These are phyloP conservation scores for Leishmania amazonensis DNA, from an alignment of 208 protist genomes.

Conservation along the genomic window DNA sequence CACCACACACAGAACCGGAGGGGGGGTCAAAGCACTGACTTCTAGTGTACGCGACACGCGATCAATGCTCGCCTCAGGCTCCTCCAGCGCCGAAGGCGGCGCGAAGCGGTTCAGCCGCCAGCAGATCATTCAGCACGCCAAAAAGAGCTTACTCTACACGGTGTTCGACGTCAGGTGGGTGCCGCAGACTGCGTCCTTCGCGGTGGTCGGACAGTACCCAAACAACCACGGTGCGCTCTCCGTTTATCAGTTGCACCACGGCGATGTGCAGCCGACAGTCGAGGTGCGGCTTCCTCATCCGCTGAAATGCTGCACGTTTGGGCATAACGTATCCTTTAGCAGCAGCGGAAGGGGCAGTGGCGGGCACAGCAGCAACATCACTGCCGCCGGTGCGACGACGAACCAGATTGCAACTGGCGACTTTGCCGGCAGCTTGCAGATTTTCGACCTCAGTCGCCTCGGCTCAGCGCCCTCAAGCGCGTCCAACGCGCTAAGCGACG, in stretches of 20 bases:
- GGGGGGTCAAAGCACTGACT: not conserved
- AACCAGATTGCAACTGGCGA: slow-evolving; percentile 72
- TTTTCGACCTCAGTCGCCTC: slow-evolving; percentile 84
- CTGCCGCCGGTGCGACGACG: not conserved
- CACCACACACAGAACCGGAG: not conserved
- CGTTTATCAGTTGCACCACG: slow-evolving; percentile 80
- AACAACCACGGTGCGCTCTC: slow-evolving; percentile 86
- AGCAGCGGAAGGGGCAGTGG: slow-evolving; percentile 19
- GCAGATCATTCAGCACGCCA: slow-evolving; percentile 93
- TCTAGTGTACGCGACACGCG: not conserved
- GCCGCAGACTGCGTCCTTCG: slow-evolving; percentile 78
- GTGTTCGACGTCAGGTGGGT: slow-evolving; percentile 92
- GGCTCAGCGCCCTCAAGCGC: not conserved
- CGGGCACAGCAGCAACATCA: not conserved
- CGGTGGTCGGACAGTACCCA: slow-evolving; percentile 83
- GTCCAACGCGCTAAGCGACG: slow-evolving; percentile 34
- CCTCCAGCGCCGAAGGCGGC: slow-evolving; percentile 30
- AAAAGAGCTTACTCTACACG: slow-evolving; percentile 91
- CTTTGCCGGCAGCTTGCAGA: slow-evolving; percentile 83
- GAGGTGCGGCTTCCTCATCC: slow-evolving; percentile 64
- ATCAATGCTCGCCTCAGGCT: slow-evolving; percentile 30
- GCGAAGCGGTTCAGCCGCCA: slow-evolving; percentile 67
- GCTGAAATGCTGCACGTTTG: slow-evolving; percentile 94
- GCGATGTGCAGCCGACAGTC: slow-evolving; percentile 63
- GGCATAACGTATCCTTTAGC: slow-evolving; percentile 44